Base-by-base conservation (phyloP, 1,139 yeast species). In the Geotrichum europaeum region DNA sequence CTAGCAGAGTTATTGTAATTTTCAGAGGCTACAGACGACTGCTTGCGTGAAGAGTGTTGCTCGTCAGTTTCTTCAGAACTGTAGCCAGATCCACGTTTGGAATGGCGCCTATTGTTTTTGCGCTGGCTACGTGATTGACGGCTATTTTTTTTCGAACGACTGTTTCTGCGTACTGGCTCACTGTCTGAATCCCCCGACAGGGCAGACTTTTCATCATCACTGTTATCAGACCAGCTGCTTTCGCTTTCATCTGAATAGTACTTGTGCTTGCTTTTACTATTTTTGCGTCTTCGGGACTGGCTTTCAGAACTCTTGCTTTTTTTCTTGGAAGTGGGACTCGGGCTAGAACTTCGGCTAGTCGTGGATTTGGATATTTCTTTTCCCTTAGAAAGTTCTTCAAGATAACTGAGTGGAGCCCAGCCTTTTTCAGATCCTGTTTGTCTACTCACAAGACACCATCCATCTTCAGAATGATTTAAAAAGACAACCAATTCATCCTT, bases 401-500 rank as follows among this genome's bases (percentile, higher is more conserved):
- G 47, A n/a, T 40, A 40, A n/a, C 47, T 40, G 20, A 40, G 18
- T 15, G 47, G 47, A 40, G 47, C 20, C 47, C 98, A 94, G 4
- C 99, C 99, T 73, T 91, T 96, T 61, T 78, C 82, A 1, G 86
- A 71, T 55, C 87, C 94, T 68, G 87, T 91, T 64, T 86, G 73
- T 24, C 84, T 79, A 72, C 87, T 88, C 5, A 90, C 97, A 64
- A 92, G 78, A 66, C 96, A 92, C 97, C 98, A 91, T 1, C 96
- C 97, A 69, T 84, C 81, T 69, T 89, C 89, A 45, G 83, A 81
- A 64, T 85, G 82, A 68, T 81, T 84, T 7, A 86, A 78, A 51
- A 91, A 84, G 64, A 85, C 84, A 52, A 92, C 84, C 51, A 89
- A 76, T 55, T 88, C 87, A 64, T 87, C 96, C 68, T 86, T 87